phyloP scores from a whole-genome alignment of 345 rosid genomes.

The Noccaea bulbosa region DNA sequence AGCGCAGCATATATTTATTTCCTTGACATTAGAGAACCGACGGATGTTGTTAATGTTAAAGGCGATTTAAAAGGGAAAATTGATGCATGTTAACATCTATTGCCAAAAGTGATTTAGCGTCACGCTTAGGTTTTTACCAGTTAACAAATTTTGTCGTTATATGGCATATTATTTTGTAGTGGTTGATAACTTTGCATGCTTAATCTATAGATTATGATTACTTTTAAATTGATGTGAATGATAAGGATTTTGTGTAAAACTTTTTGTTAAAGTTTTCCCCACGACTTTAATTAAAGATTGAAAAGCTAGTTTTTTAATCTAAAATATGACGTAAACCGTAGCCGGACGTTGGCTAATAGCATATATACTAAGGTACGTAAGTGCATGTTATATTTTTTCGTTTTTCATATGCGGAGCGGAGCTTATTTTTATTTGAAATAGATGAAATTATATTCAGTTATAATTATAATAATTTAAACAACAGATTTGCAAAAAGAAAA shows the following conservation, averaged over 20 bases:
- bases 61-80: conserved; percentile 6
- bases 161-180: neutral
- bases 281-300: conserved; percentile 33
- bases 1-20: neutral
- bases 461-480: neutral
- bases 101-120: conserved; percentile 9
- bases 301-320: conserved; percentile 23
- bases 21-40: conserved; percentile 2
- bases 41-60: conserved; percentile 27
- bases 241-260: neutral
- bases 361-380: neutral
- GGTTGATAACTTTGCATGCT: conserved; percentile 8
- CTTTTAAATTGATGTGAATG: neutral
- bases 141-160: conserved; percentile 24
- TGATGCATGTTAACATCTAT: conserved; percentile 27
- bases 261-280: conserved; percentile 10
- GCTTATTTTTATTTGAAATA: neutral
- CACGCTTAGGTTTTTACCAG: conserved; percentile 8
- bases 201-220: neutral
- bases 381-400: neutral
- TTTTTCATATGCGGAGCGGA: neutral
- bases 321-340: conserved; percentile 14
- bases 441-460: neutral
- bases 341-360: conserved; percentile 26
- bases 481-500: neutral